phyloP scores from a whole-genome alignment of 495 filamentous ascomycete species.

The Penicillium longicatenatum region DNA sequence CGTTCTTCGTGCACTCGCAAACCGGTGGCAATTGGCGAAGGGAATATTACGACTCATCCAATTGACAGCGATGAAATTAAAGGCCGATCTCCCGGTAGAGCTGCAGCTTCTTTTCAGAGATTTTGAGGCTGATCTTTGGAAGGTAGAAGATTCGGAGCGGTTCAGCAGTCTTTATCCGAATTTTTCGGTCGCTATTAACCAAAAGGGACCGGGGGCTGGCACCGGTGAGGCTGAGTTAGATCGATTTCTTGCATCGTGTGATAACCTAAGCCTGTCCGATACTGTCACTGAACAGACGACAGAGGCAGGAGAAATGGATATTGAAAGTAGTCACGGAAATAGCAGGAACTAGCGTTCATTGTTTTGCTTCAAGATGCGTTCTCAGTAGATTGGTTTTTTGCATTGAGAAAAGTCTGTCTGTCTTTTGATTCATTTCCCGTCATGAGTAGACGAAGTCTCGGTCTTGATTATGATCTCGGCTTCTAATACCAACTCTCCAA shows the following conservation, averaged over 20 bases:
- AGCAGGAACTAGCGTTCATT: no score
- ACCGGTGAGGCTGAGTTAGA: no score
- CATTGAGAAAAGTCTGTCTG: no score
- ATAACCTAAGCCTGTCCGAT: no score
- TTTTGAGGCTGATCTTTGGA: constrained; percentile 31
- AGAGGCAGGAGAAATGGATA: no score
- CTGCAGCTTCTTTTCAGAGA: constrained; percentile 31
- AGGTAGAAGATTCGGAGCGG: constrained; percentile 17
- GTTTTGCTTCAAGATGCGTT: not conserved
- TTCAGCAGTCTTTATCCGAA: constrained; percentile 41
- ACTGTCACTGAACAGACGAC: no score
- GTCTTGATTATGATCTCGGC: not conserved
- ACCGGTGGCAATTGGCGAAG: constrained; percentile 35
- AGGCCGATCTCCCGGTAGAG: constrained; percentile 30
- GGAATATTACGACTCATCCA: constrained; percentile 38
- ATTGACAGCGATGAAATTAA: constrained; percentile 29
- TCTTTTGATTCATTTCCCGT: no score
- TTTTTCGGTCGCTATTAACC: not conserved
- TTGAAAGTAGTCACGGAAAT: no score
- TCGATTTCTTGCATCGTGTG: no score
- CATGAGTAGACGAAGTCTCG: not conserved
- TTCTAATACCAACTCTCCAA: no score
- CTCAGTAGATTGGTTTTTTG: no score
- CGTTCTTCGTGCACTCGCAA: constrained; percentile 25
- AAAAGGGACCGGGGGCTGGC: no score